Base-by-base conservation (phyloP, 192 early-diverging fungal genomes). In the Phlyctochytrium planicorne region DNA sequence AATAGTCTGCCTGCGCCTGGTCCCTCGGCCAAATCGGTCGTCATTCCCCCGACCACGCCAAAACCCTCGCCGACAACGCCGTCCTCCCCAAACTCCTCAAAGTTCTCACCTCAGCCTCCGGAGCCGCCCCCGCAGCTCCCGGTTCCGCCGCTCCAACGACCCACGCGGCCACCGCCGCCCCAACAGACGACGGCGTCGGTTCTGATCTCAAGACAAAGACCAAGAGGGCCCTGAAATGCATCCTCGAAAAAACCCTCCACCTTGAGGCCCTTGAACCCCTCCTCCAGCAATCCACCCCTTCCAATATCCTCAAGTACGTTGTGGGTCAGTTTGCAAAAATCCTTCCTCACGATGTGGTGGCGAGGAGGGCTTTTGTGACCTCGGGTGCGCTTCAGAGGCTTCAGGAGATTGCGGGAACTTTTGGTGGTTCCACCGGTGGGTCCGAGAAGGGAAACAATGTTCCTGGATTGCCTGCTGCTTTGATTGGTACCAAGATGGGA, bases 21-120 rank as follows among this genome's bases (percentile, higher is more conserved):
- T 69, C 80, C 24, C 73, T 84, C 23, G 82, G 82, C 0, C 84
- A 87, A 62, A 84, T 87, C 50, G 81, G 84, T 36, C 78, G 84
- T 32, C 84, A 87, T 66, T 72, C 70, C 36, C 84, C 84, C 10
- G 84, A 87, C 67, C 84, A 87, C 62, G 84, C 84, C 40, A 84
- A 84, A 66, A 77, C 77, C 4, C 72, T 87, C 27, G 78, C 82
- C 2, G 82, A 82, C 53, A 68, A 82, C 60, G 80, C 69, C 4
- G 81, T 83, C 25, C 78, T 87, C 53, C 68, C 78, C 59, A 84
- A 84, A 64, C 76, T 87, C 23, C 73, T 84, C 29, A 67, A 73
- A 23, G 71, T 85, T 12, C 70, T 84, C 36, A 81, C 78, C 0
- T 40, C 65, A 0, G 53, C 67, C 20, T 23, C 60, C 40, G 33